Conservation (phyloP, 78 protist species). For the Dictyostelium brefeldianum region DNA sequence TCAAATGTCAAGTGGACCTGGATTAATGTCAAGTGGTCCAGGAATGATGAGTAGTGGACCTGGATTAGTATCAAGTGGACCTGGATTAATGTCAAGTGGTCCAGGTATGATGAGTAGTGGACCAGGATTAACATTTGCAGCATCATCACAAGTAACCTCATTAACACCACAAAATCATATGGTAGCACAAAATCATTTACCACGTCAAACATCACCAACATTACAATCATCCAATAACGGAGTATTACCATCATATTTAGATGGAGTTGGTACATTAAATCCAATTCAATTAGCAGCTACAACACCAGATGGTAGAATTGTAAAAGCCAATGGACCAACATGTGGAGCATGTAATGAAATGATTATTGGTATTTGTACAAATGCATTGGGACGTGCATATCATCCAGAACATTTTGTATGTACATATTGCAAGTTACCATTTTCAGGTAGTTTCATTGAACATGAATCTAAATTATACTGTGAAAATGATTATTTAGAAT, state of each 20-base stretch:
- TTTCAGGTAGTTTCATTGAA: constrained; percentile 75
- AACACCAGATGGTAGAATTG: constrained; percentile 80
- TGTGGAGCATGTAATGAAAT: constrained; percentile 81
- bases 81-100: constrained; percentile 26
- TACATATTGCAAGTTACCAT: constrained; percentile 72
- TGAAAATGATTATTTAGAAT: constrained; percentile 66
- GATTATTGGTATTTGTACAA: constrained; percentile 83
- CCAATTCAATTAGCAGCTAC: constrained; percentile 57
- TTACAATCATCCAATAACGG: neutral
- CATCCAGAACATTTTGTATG: constrained; percentile 89
- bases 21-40: neutral
- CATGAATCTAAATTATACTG: constrained; percentile 82
- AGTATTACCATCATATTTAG: neutral
- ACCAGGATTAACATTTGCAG: neutral
- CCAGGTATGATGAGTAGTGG: neutral
- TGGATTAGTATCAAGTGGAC: constrained; percentile 2
- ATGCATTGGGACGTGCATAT: constrained; percentile 77
- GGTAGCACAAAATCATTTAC: constrained; percentile 17
- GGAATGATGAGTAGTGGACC: constrained; percentile 22
- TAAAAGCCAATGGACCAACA: constrained; percentile 81
- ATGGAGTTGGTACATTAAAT: constrained; percentile 20
- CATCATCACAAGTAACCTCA: neutral
- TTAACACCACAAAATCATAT: neutral
- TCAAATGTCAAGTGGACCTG: neutral
- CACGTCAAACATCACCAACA: constrained; percentile 14